Base-by-base conservation (phyloP, 2,329 filamentous ascomycete species). In the Apiospora sp. region DNA sequence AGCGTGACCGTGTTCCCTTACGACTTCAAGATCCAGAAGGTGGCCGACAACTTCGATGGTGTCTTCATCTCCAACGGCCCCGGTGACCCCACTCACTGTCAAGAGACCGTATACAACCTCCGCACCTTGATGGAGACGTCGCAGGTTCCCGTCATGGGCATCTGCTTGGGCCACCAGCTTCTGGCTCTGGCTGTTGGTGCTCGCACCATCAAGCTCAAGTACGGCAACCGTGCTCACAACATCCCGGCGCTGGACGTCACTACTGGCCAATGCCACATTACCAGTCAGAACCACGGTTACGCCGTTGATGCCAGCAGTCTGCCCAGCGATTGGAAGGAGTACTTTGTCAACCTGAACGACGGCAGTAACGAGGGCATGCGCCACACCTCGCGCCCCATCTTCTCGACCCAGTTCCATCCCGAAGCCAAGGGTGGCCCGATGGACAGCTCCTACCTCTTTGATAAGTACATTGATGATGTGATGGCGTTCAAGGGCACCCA, bases 61-160 rank as follows among this genome's bases (percentile, higher is more conserved):
- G 92, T 99, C 81, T 99, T 99, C 89, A 98, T 98, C 86, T 98
- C 95, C 85, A 99, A 99, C 86, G 96, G 96, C 73, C 96, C 96
- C 41, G 96, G 96, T 86, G 96, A 99, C 86, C 96, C 96, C 78
- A 98, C 95, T 58, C 96, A 99, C 86, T 98, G 95, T 87, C 93
- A 95, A 81, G 91, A 94, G 80, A 98, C 96, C 54, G 94, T 97
- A 76, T 96, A 97, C 89, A 95, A 97, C 87, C 90, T 99, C 72
- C 89, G 89, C 79, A 93, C 94, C 80, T 86, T 99, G 79, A 98
- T 99, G 90, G 94, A 97, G 83, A 92, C 91, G 34, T 98, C 94
- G 68, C 92, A 95, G 78, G 90, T 98, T 46, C 96, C 96, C 73
- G 92, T 99, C 84, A 97, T 99, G 92, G 96, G 96, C 79, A 98